Evolutionary conservation across 2,329 filamentous ascomycete genomes (phyloP), one percentile per base, ranked within the genome.

Genomic region (Penicillium brevicompactum): DNA sequence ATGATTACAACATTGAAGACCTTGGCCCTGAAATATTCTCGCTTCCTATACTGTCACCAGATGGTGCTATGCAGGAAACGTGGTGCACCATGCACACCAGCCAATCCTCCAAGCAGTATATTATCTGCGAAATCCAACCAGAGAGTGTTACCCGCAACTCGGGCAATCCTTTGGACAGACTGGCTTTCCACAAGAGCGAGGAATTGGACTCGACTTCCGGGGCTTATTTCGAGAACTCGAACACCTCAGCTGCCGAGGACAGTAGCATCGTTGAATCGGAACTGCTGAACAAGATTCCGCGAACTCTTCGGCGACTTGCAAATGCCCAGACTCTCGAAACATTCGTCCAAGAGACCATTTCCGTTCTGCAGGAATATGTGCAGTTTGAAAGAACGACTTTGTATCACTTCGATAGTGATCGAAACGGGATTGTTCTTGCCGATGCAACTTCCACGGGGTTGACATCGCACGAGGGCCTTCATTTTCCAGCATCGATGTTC

Each of bases 341-440:
- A 0, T 92, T 96, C 56, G 76, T 95, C 34, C 92, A 92, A 64
- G 84, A 92, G 13, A 71, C 93, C 7, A 88, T 93, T 0, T 89
- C 89, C 1, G 89, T 93, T 10, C 83, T 95, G 43, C 93, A 92
- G 67, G 90, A 94, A 66, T 69, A 96, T 47, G 92, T 90, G 0
- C 89, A 90, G 0, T 95, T 95, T 61, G 90, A 95, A 68, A 87
- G 91, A 22, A 90, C 94, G 53, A 95, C 95, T 88, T 83, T 96
- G 2, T 96, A 95, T 64, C 91, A 95, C 72, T 95, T 96, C 61
- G 91, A 96, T 69, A 78, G 85, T 2, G 72, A 80, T 1, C 92
- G 87, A 78, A 95, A 94, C 64, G 91, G 91, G n/a, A 86, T 89
- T 52, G 91, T 95, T 1, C 89, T 95, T 7, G 91, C 90, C 1